Base-by-base conservation (phyloP, 192 early-diverging fungal genomes). In the Radiomyces spectabilis region DNA sequence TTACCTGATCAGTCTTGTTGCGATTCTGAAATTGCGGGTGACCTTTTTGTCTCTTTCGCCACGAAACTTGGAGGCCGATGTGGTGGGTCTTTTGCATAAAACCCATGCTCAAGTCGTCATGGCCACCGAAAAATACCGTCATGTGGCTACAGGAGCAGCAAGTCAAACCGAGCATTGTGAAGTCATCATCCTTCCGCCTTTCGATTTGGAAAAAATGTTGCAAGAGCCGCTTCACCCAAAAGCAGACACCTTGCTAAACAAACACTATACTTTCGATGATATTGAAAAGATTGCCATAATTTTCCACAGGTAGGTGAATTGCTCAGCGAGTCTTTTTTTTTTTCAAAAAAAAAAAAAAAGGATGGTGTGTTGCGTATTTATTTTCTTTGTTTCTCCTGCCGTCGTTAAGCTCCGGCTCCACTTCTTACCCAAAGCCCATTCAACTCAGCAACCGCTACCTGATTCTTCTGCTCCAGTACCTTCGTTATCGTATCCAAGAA, bases 341-440 rank as follows among this genome's bases (percentile, higher is more conserved):
- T n/a, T n/a, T n/a, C n/a, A n/a, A n/a, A n/a, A n/a, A n/a, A n/a
- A n/a, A n/a, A n/a, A n/a, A n/a, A n/a, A n/a, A n/a, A n/a, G n/a
- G n/a, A n/a, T n/a, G n/a, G n/a, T n/a, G n/a, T n/a, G n/a, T n/a
- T n/a, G n/a, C n/a, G n/a, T n/a, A n/a, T n/a, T n/a, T n/a, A n/a
- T n/a, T n/a, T n/a, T n/a, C n/a, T n/a, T n/a, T n/a, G n/a, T n/a
- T n/a, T n/a, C n/a, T n/a, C n/a, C n/a, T n/a, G n/a, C n/a, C n/a
- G n/a, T n/a, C n/a, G n/a, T n/a, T n/a, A n/a, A 55, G 53, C 38
- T 55, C 53, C 15, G 53, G 53, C 10, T 41, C 53, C 6, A 55
- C 53, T 18, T 25, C 31, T 4, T 43, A 30, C 18, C 53, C 53
- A 22, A 44, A 55, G 13, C 53, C 53, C 4, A 55, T 55, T 33